A percentile compares a stretch with the other conserved stretches of the same genome.
phyloP scores from a whole-genome alignment of 305 asterid genomes.

The Fraxinus xanthoxyloides region DNA sequence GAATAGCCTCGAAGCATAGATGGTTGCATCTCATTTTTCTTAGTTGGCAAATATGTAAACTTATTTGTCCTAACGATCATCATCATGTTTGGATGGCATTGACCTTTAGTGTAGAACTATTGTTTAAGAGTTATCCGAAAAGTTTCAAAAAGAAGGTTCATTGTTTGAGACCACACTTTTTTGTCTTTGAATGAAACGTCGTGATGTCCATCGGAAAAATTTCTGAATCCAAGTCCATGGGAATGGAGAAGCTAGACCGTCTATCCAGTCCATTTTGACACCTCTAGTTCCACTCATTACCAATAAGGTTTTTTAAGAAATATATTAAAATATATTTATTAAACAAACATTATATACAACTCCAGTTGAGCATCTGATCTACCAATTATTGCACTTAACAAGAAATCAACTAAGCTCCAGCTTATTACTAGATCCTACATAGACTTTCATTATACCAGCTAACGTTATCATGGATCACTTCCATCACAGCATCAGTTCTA shows the following conservation, averaged over 20 bases:
- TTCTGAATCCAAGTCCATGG: neutral
- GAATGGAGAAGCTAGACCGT: neutral
- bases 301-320: neutral
- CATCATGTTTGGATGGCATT: neutral
- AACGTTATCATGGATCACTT: slow-evolving; percentile 3
- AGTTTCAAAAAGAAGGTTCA: neutral
- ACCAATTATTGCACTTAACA: slow-evolving; percentile 23
- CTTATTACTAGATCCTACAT: slow-evolving; percentile 31
- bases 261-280: neutral
- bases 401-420: slow-evolving; percentile 26
- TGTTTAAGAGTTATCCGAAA: neutral
- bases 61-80: neutral
- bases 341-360: slow-evolving; percentile 32
- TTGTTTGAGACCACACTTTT: neutral
- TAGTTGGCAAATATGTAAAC: neutral
- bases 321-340: neutral
- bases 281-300: neutral
- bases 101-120: neutral
- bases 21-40: neutral
- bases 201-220: neutral
- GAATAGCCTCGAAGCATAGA: neutral
- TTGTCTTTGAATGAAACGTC: neutral
- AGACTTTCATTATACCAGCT: slow-evolving; percentile 13
- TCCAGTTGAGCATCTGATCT: slow-evolving; percentile 22
- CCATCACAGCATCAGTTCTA: slow-evolving; percentile 11